Base-by-base conservation (phyloP, 257 asterid genomes). In the Solanum dulcamara region DNA sequence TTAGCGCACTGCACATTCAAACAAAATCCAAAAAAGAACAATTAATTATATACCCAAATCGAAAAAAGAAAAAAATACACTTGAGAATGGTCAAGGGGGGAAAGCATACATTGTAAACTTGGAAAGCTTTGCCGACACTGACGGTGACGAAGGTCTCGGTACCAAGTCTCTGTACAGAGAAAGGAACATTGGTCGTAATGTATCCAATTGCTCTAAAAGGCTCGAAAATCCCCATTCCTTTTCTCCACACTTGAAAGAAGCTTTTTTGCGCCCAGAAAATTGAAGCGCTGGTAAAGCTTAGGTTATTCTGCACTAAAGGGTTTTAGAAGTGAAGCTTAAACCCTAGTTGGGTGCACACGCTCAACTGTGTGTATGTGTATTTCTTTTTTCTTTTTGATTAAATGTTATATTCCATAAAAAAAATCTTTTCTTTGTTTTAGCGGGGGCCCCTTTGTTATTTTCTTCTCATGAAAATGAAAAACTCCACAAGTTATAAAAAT, bases 101-200 rank as follows among this genome's bases (percentile, higher is more conserved):
- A 15, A 82, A 30, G 6, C 17, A 50, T 93, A 96, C 98, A 59
- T 96, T 94, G 92, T 93, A 95, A 79, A 96, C 66, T 90, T 96
- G 98, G 88, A 94, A 96, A 37, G 98, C 93, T 87, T 93, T 94
- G 74, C 99, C 99, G 75, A 93, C 93, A 88, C 98, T 93, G 86
- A 93, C 97, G 84, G 99, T 93, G 88, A 94, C 97, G 87, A 96
- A 94, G 12, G 99, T 93, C 86, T 96, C 99, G 7, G 98, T 93
- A 51, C 97, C 98, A 18, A 92, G 95, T 33, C 98, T 95, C 89
- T 92, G 98, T 2, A 96, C 91, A 33, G 97, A 93, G 92, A 94
- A 93, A 9, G 98, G 98, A 2, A 94, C 98, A 59, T 88, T 88
- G 79, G 88, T 90, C 9, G 99, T 91, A 74, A 94, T 94, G 89